Evolutionary conservation across 441 rosid genomes (phyloP).

Genomic region (Rhodomyrtus psidioides): DNA sequence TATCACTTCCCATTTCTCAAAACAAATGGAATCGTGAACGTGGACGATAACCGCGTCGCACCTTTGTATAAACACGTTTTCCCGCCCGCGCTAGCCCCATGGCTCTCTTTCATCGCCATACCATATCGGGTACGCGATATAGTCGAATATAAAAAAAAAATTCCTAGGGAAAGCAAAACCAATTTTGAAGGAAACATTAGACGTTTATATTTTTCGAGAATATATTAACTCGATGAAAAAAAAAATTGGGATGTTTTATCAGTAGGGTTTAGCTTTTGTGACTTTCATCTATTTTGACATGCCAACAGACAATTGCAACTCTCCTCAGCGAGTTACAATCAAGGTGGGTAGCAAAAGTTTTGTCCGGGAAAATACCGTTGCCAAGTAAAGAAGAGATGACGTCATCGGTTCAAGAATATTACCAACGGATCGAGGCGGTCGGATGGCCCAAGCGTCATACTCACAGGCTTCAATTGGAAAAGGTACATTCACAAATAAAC

Average conservation of each 20-base stretch:
- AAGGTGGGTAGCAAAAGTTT: neutral
- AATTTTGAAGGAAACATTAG: neutral
- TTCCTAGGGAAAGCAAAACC: neutral
- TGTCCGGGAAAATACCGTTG: neutral
- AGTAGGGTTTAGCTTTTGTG: neutral
- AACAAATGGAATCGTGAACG: neutral
- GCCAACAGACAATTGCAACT: neutral
- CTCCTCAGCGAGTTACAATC: neutral
- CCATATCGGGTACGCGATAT: neutral
- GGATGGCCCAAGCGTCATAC: neutral
- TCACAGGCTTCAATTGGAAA: neutral
- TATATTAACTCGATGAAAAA: neutral
- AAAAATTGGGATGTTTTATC: neutral
- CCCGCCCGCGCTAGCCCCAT: neutral
- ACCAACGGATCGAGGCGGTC: neutral
- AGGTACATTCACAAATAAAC: neutral
- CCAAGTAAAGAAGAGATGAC: constrained; percentile 1
- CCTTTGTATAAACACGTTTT: constrained; percentile 1
- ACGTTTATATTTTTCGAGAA: neutral
- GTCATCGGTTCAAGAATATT: neutral
- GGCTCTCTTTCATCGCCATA: neutral
- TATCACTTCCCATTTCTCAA: neutral
- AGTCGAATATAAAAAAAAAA: no score
- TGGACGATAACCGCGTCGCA: neutral
- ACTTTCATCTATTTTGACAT: neutral